Evolutionary conservation across 345 rosid species (phyloP).

Genomic region (rapeseed (Brassica napus)): DNA sequence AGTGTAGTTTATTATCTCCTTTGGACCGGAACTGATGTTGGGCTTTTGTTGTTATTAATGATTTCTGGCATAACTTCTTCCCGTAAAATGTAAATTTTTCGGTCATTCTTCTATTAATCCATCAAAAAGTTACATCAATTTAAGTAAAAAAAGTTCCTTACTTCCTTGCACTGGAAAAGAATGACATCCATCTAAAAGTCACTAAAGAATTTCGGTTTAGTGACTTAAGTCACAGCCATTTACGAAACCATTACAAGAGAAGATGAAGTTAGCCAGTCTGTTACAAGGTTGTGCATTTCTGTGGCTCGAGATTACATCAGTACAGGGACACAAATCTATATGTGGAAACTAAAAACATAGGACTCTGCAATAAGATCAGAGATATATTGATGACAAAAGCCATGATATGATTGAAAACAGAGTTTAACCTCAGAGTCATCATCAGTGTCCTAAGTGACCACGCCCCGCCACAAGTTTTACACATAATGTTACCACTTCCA

Average conservation of each 20-base stretch:
- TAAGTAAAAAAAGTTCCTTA: too few relatives aligned
- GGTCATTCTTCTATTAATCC: too few relatives aligned
- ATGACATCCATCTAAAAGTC: neutral
- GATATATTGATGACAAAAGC: constrained; percentile 6
- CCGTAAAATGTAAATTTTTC: neutral
- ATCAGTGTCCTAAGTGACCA: constrained; percentile 55
- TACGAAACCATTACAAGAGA: neutral
- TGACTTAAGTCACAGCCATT: neutral
- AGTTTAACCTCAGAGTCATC: constrained; percentile 10
- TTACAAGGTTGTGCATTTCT: constrained; percentile 3
- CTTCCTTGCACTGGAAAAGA: too few relatives aligned
- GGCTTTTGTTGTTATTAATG: neutral
- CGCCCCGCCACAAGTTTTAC: constrained; percentile 84
- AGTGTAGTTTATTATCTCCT: neutral
- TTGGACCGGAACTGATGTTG: neutral
- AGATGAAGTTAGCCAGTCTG: constrained; percentile 8
- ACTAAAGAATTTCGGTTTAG: neutral
- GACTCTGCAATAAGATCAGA: constrained; percentile 14
- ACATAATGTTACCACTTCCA: constrained; percentile 84
- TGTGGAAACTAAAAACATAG: constrained; percentile 7
- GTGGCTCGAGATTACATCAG: constrained; percentile 5
- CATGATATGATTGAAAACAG: constrained; percentile 6
- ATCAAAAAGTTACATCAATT: too few relatives aligned
- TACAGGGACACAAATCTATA: constrained; percentile 15
- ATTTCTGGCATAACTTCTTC: too few relatives aligned